Base-by-base conservation (phyloP, 352 stramenopile genomes). In the Blastocystis hominis region DNA sequence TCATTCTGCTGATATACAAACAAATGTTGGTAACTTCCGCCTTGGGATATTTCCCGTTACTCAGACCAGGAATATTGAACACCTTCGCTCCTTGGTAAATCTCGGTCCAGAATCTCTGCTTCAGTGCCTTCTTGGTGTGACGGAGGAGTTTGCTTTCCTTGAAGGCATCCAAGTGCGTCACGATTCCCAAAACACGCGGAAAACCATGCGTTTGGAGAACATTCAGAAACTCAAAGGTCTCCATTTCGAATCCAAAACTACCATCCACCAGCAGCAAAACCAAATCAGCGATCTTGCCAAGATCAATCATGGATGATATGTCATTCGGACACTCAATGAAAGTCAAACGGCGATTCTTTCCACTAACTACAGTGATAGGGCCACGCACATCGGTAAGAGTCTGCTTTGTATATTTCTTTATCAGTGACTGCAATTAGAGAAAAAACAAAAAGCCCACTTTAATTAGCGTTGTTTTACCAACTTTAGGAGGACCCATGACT, bases 171-270 rank as follows among this genome's bases (percentile, higher is more conserved):
- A 99, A 90, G 90, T 99, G 95, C 30, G 97, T 99, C 70, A 99
- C 93, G 59, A 99, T 96, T 64, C 97, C 97, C 93, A 99, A 98
- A 40, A 98, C 94, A 89, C 96, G 96, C 20, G 94, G 94, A 89
- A 97, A 95, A 34, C 94, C 94, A 69, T 93, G 91, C 15, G 89
- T 86, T 72, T 99, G 97, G 9, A 99, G 92, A 84, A 99, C 97
- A 90, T 99, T 99, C 7, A 99, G 92, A 89, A 99, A 99, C 92
- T 99, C 97, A 84, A 99, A 99, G 15, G 96, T 98, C 91, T 99
- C 96, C 97, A 99, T 99, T 90, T 99, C 97, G 90, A 99, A 99
- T 7, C 97, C 97, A 89, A 98, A 99, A 89, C 96, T 98, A n/a
- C 95, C 97, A 92, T 99, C 97, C 50, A 99, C 95, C 42, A 98